Evolutionary conservation across 1,284 basidiomycete genomes (phyloP).

Genomic region (Puccinia sorghi): DNA sequence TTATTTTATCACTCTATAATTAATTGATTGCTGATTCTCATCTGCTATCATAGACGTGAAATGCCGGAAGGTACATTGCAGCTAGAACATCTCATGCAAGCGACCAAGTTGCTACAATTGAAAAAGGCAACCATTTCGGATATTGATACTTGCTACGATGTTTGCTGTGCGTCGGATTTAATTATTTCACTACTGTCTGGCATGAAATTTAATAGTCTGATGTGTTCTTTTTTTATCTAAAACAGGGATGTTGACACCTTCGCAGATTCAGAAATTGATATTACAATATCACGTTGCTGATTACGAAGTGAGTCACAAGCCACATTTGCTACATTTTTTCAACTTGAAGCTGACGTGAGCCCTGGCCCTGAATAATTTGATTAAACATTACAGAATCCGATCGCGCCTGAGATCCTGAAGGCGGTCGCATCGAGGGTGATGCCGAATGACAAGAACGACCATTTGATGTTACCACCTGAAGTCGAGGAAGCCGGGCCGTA

Average conservation of each 20-base stretch:
- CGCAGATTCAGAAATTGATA: conserved; percentile 98
- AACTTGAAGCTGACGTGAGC: background rate
- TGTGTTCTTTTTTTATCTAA: conserved; percentile 67
- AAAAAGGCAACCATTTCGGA: conserved; percentile 74
- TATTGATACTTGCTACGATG: conserved; percentile 52
- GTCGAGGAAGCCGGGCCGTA: conserved; percentile 93
- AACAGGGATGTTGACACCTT: conserved; percentile 97
- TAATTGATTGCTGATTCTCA: background rate
- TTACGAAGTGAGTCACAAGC: conserved; percentile 72
- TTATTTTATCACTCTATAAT: conserved; percentile 63
- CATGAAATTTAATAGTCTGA: conserved; percentile 66
- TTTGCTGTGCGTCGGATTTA: conserved; percentile 39
- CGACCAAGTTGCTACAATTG: conserved; percentile 94
- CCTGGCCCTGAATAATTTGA: conserved; percentile 11
- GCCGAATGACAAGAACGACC: conserved; percentile 91
- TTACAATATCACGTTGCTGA: conserved; percentile 98
- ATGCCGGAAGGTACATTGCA: conserved; percentile 99
- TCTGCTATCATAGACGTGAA: conserved; percentile 61
- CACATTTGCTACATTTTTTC: background rate
- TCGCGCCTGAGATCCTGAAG: conserved; percentile 90
- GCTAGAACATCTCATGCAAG: conserved; percentile 98
- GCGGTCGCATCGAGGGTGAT: conserved; percentile 93
- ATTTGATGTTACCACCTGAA: conserved; percentile 87
- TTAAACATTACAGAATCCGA: conserved; percentile 71
- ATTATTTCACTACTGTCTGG: conserved; percentile 58